Percentiles rank a stretch among this genome's conserved stretches.
Evolutionary conservation across 1,139 yeast genomes (phyloP).

Genomic region (Suhomyces bolitotheri): DNA sequence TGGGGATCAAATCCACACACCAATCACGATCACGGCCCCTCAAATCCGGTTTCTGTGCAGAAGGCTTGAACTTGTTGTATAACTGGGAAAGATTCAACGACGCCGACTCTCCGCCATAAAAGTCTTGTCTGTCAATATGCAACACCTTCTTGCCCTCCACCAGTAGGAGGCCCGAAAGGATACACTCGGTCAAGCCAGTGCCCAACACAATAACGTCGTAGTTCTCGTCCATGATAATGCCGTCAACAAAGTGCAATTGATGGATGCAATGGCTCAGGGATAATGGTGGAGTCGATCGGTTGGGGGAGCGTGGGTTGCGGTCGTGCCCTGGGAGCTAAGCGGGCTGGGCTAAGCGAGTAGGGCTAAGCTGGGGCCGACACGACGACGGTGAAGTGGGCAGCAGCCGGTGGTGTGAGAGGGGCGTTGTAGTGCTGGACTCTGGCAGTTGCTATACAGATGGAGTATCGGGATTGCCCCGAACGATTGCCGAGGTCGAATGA

Average conservation of each 20-base stretch:
- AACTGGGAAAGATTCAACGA: constrained; percentile 63
- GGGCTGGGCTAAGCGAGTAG: no score
- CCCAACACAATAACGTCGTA: constrained; percentile 85
- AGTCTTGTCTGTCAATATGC: constrained; percentile 95
- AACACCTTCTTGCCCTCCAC: constrained; percentile 96
- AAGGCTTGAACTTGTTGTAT: constrained; percentile 69
- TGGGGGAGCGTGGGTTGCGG: background rate
- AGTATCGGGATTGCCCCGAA: no score
- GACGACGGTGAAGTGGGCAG: no score
- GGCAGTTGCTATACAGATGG: no score
- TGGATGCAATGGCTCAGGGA: no score
- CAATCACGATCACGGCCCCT: constrained; percentile 95
- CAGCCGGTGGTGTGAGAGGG: no score
- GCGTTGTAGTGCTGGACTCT: no score
- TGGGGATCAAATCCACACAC: constrained; percentile 97
- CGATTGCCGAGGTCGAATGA: no score
- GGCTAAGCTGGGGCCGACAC: no score
- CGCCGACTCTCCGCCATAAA: constrained; percentile 86
- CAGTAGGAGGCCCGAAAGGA: constrained; percentile 87
- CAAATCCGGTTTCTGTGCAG: constrained; percentile 65
- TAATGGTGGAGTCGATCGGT: background rate
- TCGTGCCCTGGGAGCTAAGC: background rate
- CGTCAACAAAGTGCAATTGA: background rate
- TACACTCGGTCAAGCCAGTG: constrained; percentile 94
- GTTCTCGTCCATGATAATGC: constrained; percentile 75